These are phyloP conservation scores for Pichia sp. DNA, from an alignment of 1,139 yeast genomes.

Conservation along the genomic window DNA sequence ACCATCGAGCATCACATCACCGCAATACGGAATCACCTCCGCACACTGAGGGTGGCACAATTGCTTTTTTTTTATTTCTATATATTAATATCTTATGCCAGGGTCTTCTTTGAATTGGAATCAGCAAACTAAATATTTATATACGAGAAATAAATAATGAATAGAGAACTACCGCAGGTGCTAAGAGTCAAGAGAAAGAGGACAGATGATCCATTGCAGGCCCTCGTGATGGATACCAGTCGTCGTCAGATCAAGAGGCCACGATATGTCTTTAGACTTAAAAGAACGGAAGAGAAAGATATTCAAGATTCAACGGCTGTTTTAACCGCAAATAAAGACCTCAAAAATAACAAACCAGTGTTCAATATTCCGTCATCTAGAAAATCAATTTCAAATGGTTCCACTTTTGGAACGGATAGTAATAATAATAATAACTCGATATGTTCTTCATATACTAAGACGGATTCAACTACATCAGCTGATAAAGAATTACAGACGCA, in stretches of 20 bases:
- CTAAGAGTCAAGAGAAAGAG: slow-evolving; percentile 81
- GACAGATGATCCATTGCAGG: slow-evolving; percentile 81
- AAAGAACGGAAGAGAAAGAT: slow-evolving; percentile 52
- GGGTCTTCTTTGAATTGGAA: no score
- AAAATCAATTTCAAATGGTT: neutral
- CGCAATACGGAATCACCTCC: no score
- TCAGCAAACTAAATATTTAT: no score
- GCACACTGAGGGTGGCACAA: no score
- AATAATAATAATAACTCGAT: neutral
- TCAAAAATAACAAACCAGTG: slow-evolving; percentile 12
- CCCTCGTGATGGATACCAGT: slow-evolving; percentile 37
- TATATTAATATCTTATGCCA: no score
- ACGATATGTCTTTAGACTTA: slow-evolving; percentile 48
- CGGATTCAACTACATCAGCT: no score
- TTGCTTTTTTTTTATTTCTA: no score
- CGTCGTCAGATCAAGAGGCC: slow-evolving; percentile 27
- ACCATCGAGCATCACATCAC: no score
- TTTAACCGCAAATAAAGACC: slow-evolving; percentile 14
- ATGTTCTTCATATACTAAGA: no score
- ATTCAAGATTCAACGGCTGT: slow-evolving; percentile 18
- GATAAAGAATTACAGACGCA: neutral
- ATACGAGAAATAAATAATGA: neutral
- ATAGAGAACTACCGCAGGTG: slow-evolving; percentile 41
- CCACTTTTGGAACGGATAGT: neutral
- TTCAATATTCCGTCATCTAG: slow-evolving; percentile 11